phyloP scores from a whole-genome alignment of 305 asterid species.

The Andrographis paniculata region DNA sequence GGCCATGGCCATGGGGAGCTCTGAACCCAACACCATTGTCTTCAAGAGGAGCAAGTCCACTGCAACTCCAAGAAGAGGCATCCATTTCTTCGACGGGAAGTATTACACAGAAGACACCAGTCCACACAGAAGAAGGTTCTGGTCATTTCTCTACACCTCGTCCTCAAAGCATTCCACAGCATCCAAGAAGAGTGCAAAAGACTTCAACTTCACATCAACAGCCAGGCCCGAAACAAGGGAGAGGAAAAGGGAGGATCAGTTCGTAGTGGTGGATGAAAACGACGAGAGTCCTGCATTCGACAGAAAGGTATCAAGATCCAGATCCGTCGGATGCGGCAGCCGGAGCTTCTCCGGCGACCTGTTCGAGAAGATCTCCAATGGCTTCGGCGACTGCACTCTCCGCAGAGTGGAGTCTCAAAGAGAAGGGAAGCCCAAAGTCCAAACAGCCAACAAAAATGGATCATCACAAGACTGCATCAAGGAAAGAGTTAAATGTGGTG shows the following conservation, averaged over 20 bases:
- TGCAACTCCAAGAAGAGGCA: conserved; percentile 50
- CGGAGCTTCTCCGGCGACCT: conserved; percentile 89
- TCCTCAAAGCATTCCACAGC: conserved; percentile 2
- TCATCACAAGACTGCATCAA: conserved; percentile 48
- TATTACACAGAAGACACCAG: conserved; percentile 27
- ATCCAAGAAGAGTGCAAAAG: conserved; percentile 45
- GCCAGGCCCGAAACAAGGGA: conserved; percentile 34
- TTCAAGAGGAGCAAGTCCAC: conserved; percentile 84
- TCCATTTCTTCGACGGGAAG: conserved; percentile 47
- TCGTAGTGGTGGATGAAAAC: conserved; percentile 55
- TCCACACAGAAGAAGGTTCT: conserved; percentile 50
- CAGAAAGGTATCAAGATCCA: conserved; percentile 81
- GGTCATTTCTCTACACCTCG: conserved; percentile 73
- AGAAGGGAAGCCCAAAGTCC: conserved; percentile 62
- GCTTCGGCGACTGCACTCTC: conserved; percentile 91
- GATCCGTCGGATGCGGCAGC: conserved; percentile 99
- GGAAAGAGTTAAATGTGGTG: conserved; percentile 83
- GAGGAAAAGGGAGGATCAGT: conserved; percentile 33
- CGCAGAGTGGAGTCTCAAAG: conserved; percentile 91
- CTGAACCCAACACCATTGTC: conserved; percentile 35
- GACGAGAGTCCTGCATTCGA: conserved; percentile 52
- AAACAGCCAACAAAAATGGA: conserved; percentile 25
- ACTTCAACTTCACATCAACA: conserved; percentile 31
- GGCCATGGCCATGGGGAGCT: conserved; percentile 13
- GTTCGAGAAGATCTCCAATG: conserved; percentile 80